Evolutionary conservation across 495 filamentous ascomycete species (phyloP).

Genomic region (Talaromyces adpressus): DNA sequence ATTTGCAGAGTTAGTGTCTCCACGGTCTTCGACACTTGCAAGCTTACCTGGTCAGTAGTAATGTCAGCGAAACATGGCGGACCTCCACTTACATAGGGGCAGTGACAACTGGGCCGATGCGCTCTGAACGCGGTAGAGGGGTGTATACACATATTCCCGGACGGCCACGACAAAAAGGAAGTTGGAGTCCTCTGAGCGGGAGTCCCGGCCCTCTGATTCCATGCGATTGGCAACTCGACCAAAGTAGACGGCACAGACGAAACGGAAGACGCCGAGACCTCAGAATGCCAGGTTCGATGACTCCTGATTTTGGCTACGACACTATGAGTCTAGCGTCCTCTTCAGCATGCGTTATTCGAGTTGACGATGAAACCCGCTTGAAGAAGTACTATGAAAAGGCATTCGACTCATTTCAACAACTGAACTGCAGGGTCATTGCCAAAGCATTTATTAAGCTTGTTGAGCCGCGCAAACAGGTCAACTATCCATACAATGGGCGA

Average conservation of each 20-base stretch:
- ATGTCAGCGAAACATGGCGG: not conserved
- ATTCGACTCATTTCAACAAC: constrained; percentile 62
- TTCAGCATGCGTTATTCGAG: constrained; percentile 27
- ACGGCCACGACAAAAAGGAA: not conserved
- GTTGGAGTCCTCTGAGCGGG: not conserved
- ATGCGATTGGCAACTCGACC: constrained; percentile 5
- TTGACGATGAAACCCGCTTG: constrained; percentile 50
- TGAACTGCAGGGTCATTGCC: constrained; percentile 60
- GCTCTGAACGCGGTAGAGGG: not conserved
- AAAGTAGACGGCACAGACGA: constrained; percentile 4
- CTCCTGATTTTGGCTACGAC: not conserved
- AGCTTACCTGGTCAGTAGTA: constrained; percentile 2
- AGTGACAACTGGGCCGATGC: not conserved
- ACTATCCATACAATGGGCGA: constrained; percentile 64
- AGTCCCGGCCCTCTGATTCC: not conserved
- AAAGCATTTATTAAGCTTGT: constrained; percentile 72
- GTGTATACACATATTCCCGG: not conserved
- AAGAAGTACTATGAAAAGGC: constrained; percentile 56
- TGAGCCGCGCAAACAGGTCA: constrained; percentile 72
- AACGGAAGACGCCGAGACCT: not conserved
- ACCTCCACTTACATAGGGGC: not conserved
- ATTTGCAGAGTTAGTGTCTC: constrained; percentile 25
- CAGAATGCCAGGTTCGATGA: not conserved
- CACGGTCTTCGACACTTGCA: constrained; percentile 10
- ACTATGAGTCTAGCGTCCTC: constrained; percentile 2